These are phyloP conservation scores for Lentinula novae-zelandiae DNA, from an alignment of 1,284 basidiomycete species.

Conservation along the genomic window DNA sequence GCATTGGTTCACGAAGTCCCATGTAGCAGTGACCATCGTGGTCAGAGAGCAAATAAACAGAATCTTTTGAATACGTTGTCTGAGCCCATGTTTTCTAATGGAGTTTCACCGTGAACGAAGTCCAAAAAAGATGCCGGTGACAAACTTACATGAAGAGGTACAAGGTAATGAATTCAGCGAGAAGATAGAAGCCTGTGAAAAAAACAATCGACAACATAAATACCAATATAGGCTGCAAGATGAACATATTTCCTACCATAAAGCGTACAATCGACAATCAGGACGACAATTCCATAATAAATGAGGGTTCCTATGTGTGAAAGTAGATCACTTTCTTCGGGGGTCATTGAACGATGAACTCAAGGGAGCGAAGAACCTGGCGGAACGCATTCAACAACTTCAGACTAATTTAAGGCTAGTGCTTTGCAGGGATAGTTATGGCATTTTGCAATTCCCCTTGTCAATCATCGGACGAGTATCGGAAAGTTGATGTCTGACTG, in stretches of 20 bases:
- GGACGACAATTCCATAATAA: slow-evolving; percentile 5
- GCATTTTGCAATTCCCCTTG: no score
- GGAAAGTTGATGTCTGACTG: no score
- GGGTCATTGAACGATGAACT: neutral
- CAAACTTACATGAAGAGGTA: slow-evolving; percentile 3
- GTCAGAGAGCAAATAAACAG: neutral
- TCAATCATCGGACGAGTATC: no score
- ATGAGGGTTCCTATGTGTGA: neutral
- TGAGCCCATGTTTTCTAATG: slow-evolving; percentile 2
- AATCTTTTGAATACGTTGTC: neutral
- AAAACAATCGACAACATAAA: neutral
- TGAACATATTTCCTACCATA: neutral
- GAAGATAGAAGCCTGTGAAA: neutral
- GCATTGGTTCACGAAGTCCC: slow-evolving; percentile 6
- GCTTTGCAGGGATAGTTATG: no score
- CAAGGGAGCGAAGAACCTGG: neutral
- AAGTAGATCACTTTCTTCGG: slow-evolving; percentile 6
- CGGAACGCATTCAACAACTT: neutral
- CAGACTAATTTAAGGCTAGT: no score
- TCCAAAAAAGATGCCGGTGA: neutral
- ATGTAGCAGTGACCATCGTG: neutral
- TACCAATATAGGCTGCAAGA: neutral
- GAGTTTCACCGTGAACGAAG: neutral
- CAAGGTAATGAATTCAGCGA: slow-evolving; percentile 3
- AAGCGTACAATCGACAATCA: neutral